phyloP scores from a whole-genome alignment of 805 yeast genomes.

The Torulaspora microellipsoides region DNA sequence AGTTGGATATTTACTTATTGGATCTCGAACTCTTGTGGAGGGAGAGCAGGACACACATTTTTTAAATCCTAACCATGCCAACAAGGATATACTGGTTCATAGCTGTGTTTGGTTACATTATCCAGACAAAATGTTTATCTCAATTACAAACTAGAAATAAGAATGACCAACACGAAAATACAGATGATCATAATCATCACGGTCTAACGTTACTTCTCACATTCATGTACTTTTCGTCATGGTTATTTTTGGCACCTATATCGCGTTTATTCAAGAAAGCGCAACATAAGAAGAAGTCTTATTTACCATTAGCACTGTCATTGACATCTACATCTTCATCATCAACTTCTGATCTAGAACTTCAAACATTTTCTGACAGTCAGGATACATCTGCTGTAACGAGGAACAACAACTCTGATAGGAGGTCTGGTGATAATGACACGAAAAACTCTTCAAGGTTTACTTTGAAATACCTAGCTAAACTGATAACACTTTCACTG shows the following conservation, averaged over 20 bases:
- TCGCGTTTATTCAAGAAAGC: conserved; percentile 8
- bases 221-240: conserved; percentile 25
- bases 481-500: conserved; percentile 19
- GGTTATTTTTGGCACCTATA: conserved; percentile 25
- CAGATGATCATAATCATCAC: conserved; percentile 12
- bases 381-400: background rate
- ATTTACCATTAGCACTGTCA: background rate
- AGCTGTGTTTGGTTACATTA: conserved; percentile 26
- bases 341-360: conserved; percentile 3
- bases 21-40: too few species aligned
- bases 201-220: conserved; percentile 20
- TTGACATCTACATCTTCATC: conserved; percentile 1
- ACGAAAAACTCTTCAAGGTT: background rate
- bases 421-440: background rate
- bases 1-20: too few species aligned
- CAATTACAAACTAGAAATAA: conserved; percentile 15
- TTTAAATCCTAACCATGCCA: conserved; percentile 3
- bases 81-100: conserved; percentile 24
- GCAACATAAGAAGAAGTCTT: background rate
- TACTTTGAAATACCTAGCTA: conserved; percentile 12
- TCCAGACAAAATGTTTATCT: conserved; percentile 29
- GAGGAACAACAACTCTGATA: background rate
- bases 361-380: conserved; percentile 5
- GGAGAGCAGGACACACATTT: too few species aligned
- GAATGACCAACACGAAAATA: conserved; percentile 8